Percentiles rank a stretch among this genome's conserved stretches.
These are phyloP conservation scores for Rosellinia necatrix DNA, from an alignment of 2,329 filamentous ascomycete species.

Conservation along the genomic window DNA sequence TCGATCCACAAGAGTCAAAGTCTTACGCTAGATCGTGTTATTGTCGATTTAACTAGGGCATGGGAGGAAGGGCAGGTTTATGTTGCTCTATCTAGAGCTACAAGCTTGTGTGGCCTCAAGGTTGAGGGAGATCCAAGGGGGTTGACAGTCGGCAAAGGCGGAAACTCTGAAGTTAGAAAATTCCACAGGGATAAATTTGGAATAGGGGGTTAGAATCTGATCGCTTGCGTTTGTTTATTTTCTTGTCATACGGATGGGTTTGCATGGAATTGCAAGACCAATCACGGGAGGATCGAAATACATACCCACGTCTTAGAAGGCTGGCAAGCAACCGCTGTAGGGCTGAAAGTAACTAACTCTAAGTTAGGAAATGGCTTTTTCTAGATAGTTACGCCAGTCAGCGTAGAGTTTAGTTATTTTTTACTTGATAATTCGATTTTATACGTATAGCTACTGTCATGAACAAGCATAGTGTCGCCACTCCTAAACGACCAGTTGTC, in stretches of 20 bases:
- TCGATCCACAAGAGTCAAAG: constrained; percentile 68
- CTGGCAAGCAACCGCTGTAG: too few species aligned
- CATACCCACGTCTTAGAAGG: neutral
- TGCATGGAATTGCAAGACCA: neutral
- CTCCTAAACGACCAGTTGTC: too few species aligned
- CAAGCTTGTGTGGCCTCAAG: constrained; percentile 53
- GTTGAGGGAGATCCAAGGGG: constrained; percentile 42
- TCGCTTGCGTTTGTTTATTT: neutral
- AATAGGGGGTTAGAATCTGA: constrained; percentile 5
- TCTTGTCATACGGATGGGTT: neutral
- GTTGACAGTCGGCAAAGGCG: constrained; percentile 38
- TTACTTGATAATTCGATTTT: too few species aligned
- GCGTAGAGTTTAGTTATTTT: too few species aligned
- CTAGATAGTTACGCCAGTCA: too few species aligned
- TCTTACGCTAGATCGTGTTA: constrained; percentile 63
- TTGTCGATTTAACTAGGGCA: constrained; percentile 55
- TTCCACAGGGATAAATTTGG: constrained; percentile 45
- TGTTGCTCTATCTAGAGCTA: constrained; percentile 64
- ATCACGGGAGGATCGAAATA: neutral
- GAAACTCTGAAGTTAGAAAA: constrained; percentile 42
- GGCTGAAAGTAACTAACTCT: too few species aligned
- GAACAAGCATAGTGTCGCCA: too few species aligned
- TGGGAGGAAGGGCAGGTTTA: constrained; percentile 66
- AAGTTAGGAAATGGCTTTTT: too few species aligned
- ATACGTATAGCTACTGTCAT: too few species aligned